A percentile compares a stretch with the other conserved stretches of the same genome.
Conservation (phyloP, 208 protist genomes). For the Leptomonas pyrrhocoris region DNA sequence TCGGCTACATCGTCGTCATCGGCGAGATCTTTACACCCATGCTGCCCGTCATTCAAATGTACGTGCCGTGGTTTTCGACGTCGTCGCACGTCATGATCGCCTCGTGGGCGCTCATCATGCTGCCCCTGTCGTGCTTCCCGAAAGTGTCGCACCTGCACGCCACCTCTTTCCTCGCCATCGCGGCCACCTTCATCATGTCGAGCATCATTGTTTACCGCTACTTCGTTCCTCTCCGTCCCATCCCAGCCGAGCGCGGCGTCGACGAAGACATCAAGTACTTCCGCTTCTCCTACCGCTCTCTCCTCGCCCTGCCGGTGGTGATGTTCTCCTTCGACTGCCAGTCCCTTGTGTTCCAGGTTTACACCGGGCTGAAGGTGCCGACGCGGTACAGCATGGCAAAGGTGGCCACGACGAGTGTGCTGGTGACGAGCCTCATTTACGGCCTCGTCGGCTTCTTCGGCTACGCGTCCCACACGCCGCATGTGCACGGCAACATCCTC, state of each 20-base stretch:
- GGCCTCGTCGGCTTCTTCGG: slow-evolving; percentile 66
- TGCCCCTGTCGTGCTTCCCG: slow-evolving; percentile 65
- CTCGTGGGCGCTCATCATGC: slow-evolving; percentile 55
- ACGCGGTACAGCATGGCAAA: slow-evolving; percentile 50
- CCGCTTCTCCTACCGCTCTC: slow-evolving; percentile 35
- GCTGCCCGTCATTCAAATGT: slow-evolving; percentile 47
- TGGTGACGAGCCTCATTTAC: slow-evolving; percentile 61
- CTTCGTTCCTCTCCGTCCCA: slow-evolving; percentile 39
- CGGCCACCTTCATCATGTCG: slow-evolving; percentile 60
- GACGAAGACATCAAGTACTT: slow-evolving; percentile 43
- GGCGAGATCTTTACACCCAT: slow-evolving; percentile 59
- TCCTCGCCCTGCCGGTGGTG: slow-evolving; percentile 62
- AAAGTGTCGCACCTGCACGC: slow-evolving; percentile 47
- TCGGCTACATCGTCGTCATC: slow-evolving; percentile 73
- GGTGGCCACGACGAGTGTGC: slow-evolving; percentile 57
- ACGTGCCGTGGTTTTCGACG: slow-evolving; percentile 50
- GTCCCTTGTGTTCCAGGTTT: slow-evolving; percentile 72
- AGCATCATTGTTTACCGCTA: slow-evolving; percentile 66
- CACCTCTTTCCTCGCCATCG: slow-evolving; percentile 55
- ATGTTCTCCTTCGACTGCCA: slow-evolving; percentile 84
- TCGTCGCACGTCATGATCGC: slow-evolving; percentile 40
- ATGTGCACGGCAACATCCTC: slow-evolving; percentile 73
- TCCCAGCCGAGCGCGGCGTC: neutral
- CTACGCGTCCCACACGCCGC: slow-evolving; percentile 48
- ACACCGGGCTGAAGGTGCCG: slow-evolving; percentile 34